Base-by-base conservation (phyloP, 306 rosid genomes). In the Vigna radiata region DNA sequence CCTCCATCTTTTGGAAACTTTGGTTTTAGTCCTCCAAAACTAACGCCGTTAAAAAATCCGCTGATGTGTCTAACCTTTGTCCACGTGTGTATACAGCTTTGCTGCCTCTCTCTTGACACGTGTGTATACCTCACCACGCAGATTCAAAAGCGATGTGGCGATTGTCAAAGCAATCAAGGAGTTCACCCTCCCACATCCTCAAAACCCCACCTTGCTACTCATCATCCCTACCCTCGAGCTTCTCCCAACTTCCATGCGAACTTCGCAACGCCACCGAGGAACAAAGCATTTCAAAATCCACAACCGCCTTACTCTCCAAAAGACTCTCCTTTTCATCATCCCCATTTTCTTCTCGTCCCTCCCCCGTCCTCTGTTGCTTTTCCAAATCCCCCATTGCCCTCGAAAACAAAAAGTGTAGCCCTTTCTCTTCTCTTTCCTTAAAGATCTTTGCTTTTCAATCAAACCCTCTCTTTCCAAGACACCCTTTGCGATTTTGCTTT, bases 131-230 rank as follows among this genome's bases (percentile, higher is more conserved):
- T 50, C 2, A 96, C 99, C 96, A 96, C 12, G 92, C 59, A 18
- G 98, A 91, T 88, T 93, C 91, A 48, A 93, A 72, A 68, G 97
- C 91, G 41, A 92, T 82, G 25, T 93, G 88, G 13, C 93, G 96
- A 73, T 96, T 93, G 0, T 96, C 98, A 25, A 80, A 86, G 88
- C 92, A 91, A 87, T 93, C 91, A 3, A 86, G 93, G 9, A 96
- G 78, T 77, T 93, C 98, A 79, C 99, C 99, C 50, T 96, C 99
- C 99, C 99, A 96, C 99, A 96, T 91, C 96, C 99, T 87, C 27
- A 96, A 84, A 62, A 92, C 98, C 29, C 97, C 99, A 15, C 63
- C 89, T 0, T 81, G 88, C 7, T 83, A 83, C 43, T 74, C 79
- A 14, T 55, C 82, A 16, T 82, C 80, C 21, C 73, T 80, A n/a